Evolutionary conservation across 148 eudicot genomes (phyloP), one percentile per base, ranked within the genome.

Genomic region (Persicaria tinctoria): DNA sequence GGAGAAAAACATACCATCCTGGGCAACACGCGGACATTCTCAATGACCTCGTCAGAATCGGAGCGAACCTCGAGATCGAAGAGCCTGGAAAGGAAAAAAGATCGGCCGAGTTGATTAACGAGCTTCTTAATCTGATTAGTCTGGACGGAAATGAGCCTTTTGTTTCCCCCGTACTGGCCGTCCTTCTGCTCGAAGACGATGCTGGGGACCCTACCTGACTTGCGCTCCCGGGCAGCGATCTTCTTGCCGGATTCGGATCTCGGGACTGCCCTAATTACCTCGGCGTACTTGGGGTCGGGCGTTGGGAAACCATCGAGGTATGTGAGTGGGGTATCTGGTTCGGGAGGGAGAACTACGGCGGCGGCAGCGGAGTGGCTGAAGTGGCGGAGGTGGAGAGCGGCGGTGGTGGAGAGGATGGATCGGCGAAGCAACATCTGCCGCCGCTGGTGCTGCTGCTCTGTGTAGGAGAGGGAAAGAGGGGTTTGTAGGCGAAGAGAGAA

Each of bases 151-250:
- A 91, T 84, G 76, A 94, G 85, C 23, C 97, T 84, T 75, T 91
- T 92, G 73, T 92, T 94, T n/a, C 97, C 98, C 1, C 98, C 98
- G 78, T 86, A 83, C 76, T 94, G 89, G 10, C 97, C 98, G 51
- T 94, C 97, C 73, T 91, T 89, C 72, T 90, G 96, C 82, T 94
- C 98, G 70, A 94, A 94, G 5, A 94, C 82, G 13, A 94, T 94
- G 80, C 90, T 84, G 0, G 98, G 97, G 0, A 94, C 84, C 6
- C 97, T 81, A 2, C 97, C 98, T 47, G 79, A 81, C 77, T 87
- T 86, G 12, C 98, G 80, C 48, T 88, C 93, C 62, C 78, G 80
- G 11, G 82, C 85, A 18, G 96, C 62, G 70, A 90, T 90, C 46
- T 73, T 89, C 59, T 78, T 83, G 8, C 98, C 98, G 63, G 93